These are phyloP conservation scores for Dactylonectria estremocensis DNA, from an alignment of 2,329 filamentous ascomycete species.

Conservation along the genomic window DNA sequence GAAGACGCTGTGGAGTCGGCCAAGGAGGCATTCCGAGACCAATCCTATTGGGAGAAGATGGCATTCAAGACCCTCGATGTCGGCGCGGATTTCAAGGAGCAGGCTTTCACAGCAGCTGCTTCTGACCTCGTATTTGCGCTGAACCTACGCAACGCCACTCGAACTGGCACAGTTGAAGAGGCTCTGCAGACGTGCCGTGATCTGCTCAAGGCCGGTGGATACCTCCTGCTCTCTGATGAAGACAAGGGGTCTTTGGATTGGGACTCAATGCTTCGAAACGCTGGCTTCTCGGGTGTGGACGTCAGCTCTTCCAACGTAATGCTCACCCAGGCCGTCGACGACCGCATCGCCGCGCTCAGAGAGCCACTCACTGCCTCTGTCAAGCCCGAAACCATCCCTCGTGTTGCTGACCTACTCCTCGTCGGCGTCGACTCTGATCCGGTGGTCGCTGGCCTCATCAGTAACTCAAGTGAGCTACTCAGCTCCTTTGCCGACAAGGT, in stretches of 20 bases:
- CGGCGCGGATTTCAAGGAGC: background rate
- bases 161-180: background rate
- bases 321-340: background rate
- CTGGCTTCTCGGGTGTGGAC: constrained; percentile 2
- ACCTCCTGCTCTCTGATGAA: background rate
- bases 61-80: background rate
- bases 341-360: background rate
- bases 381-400: background rate
- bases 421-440: background rate
- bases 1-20: background rate
- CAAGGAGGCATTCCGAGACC: background rate
- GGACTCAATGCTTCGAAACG: background rate
- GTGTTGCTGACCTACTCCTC: background rate
- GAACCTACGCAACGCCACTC: background rate
- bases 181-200: background rate
- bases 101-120: background rate
- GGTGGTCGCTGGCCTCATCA: background rate
- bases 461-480: background rate
- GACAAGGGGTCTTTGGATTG: background rate
- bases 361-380: background rate
- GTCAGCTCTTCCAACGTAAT: background rate
- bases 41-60: constrained; percentile 5
- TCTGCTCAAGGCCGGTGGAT: background rate
- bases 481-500: background rate
- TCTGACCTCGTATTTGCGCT: background rate